These are phyloP conservation scores for Xeromyces bisporus DNA, from an alignment of 495 filamentous ascomycete species.

Conservation along the genomic window DNA sequence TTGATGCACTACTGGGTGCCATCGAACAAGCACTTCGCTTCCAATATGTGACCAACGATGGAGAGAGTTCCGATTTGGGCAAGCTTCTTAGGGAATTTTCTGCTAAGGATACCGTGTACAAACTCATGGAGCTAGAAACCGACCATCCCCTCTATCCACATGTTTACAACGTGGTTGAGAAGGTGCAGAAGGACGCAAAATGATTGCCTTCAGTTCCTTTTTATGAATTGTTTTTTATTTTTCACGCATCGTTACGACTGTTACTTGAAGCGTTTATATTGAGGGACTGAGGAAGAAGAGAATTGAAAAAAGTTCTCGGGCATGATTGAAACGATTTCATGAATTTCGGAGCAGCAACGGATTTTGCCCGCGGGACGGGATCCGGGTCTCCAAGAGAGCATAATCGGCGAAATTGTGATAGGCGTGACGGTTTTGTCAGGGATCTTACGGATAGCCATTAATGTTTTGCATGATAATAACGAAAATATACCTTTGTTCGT, in stretches of 20 bases:
- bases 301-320: no score
- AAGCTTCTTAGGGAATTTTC: constrained; percentile 58
- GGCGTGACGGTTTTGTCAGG: no score
- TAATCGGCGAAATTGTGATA: background rate
- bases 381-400: background rate
- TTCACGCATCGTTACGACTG: background rate
- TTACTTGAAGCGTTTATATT: no score
- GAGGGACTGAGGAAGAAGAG: background rate
- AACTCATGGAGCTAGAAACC: constrained; percentile 60
- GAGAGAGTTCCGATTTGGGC: constrained; percentile 68
- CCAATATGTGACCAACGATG: constrained; percentile 78
- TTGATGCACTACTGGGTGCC: constrained; percentile 51
- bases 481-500: no score
- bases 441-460: no score
- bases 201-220: constrained; percentile 4
- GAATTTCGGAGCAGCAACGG: background rate
- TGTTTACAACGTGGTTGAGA: constrained; percentile 56
- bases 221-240: background rate
- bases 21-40: constrained; percentile 80
- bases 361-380: background rate
- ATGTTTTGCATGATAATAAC: no score
- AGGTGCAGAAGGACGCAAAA: constrained; percentile 47
- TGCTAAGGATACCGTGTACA: constrained; percentile 47
- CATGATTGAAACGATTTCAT: background rate
- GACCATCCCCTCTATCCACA: constrained; percentile 54